phyloP scores from a whole-genome alignment of 1,139 yeast genomes.

The Cylindricascospora bacillispora region DNA sequence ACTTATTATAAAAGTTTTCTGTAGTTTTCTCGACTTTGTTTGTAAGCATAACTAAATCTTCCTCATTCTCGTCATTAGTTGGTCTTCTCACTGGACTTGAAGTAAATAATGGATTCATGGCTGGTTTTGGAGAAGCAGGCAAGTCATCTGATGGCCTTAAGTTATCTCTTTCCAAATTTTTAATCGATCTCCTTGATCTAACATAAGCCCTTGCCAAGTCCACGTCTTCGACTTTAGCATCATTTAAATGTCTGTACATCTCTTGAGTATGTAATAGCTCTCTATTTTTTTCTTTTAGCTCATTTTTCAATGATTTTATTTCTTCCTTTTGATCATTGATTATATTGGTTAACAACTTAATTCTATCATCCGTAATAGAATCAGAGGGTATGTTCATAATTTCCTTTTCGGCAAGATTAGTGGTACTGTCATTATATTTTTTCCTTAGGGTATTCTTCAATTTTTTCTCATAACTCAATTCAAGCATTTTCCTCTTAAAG shows the following conservation, averaged over 20 bases:
- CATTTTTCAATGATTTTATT: conserved; percentile 51
- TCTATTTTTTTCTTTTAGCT: conserved; percentile 28
- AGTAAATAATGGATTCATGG: conserved; percentile 23
- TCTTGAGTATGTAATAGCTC: conserved; percentile 19
- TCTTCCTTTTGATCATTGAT: conserved; percentile 42
- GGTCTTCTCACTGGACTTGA: conserved; percentile 23
- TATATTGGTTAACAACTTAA: conserved; percentile 19
- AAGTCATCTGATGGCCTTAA: conserved; percentile 18
- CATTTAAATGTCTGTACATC: no score
- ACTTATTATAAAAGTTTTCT: conserved; percentile 17
- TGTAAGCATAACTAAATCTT: no score
- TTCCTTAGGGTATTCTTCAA: conserved; percentile 17
- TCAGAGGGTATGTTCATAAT: background rate
- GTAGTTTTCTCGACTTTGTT: conserved; percentile 2
- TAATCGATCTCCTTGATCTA: conserved; percentile 23
- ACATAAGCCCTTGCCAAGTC: no score
- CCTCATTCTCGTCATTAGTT: conserved; percentile 1
- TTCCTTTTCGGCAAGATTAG: conserved; percentile 1
- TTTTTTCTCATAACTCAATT: conserved; percentile 18
- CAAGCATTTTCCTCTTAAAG: conserved; percentile 17
- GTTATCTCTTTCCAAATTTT: conserved; percentile 19
- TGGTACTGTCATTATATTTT: conserved; percentile 3
- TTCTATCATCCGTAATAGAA: conserved; percentile 10
- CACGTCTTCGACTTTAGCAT: conserved; percentile 23
- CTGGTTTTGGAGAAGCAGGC: conserved; percentile 24